These are phyloP conservation scores for Teunomyces barrocoloradensis DNA, from an alignment of 805 yeast species.

Conservation along the genomic window DNA sequence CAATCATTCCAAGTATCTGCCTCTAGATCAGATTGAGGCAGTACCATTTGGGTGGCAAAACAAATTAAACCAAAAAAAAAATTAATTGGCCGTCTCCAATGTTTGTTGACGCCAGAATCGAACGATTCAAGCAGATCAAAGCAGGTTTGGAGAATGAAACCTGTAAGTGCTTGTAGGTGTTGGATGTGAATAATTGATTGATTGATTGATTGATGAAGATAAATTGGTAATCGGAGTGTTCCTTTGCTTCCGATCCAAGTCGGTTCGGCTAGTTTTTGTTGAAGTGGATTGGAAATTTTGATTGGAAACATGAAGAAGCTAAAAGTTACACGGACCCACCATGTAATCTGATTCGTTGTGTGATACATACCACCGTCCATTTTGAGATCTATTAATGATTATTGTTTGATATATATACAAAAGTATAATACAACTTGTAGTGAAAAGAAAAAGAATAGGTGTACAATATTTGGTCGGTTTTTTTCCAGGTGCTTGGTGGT, in stretches of 20 bases:
- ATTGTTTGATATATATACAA: slow-evolving; percentile 16
- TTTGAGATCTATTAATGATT: slow-evolving; percentile 23
- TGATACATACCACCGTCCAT: slow-evolving; percentile 61
- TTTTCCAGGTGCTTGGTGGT: slow-evolving; percentile 5
- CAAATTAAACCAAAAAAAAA: no score
- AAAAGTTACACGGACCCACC: background rate
- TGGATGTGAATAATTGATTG: background rate
- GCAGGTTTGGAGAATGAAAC: background rate
- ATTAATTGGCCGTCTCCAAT: background rate
- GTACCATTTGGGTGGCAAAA: background rate
- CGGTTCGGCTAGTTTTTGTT: background rate
- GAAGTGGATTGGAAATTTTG: background rate
- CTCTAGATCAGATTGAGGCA: background rate
- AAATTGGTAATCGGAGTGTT: background rate
- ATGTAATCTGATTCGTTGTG: background rate
- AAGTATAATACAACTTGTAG: slow-evolving; percentile 17
- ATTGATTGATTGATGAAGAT: background rate
- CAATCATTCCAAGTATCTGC: background rate
- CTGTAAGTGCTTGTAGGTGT: background rate
- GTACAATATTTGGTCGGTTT: slow-evolving; percentile 8
- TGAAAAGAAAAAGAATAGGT: slow-evolving; percentile 16
- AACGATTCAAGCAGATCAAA: background rate
- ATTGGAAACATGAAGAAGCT: background rate
- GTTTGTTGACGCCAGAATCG: background rate
- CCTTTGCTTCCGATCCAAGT: background rate